Conservation (phyloP, 2,329 filamentous ascomycete genomes). For the Raffaelea deltoideospora region DNA sequence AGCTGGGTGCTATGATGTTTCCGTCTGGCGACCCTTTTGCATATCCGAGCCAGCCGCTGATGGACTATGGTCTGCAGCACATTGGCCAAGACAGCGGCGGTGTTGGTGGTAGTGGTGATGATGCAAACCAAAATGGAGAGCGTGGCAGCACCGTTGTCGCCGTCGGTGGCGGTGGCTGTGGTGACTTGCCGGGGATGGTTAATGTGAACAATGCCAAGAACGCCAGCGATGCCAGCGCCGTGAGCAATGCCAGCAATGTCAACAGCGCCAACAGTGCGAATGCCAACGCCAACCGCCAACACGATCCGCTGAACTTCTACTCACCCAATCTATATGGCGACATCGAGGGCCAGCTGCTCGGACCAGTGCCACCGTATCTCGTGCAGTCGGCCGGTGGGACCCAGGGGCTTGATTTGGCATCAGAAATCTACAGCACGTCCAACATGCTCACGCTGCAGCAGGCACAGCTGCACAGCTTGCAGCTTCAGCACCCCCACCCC, state of each 20-base stretch:
- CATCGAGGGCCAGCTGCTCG: constrained; percentile 59
- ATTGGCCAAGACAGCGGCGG: background rate
- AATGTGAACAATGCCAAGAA: too few relatives aligned
- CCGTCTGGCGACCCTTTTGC: constrained; percentile 63
- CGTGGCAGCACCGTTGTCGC: background rate
- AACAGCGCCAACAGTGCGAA: too few relatives aligned
- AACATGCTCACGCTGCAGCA: constrained; percentile 7
- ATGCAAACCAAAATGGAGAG: background rate
- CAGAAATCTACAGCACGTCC: constrained; percentile 8
- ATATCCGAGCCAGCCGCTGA: constrained; percentile 60
- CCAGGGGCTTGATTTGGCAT: constrained; percentile 4
- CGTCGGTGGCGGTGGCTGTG: constrained; percentile 10
- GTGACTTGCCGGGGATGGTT: too few relatives aligned
- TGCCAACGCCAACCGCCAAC: constrained; percentile 13
- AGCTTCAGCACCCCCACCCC: constrained; percentile 3
- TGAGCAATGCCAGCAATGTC: too few relatives aligned
- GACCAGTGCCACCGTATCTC: constrained; percentile 30
- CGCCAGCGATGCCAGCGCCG: constrained; percentile 9
- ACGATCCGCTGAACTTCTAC: constrained; percentile 29
- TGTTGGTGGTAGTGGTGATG: constrained; percentile 7
- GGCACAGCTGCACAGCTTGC: constrained; percentile 2
- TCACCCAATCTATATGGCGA: constrained; percentile 42
- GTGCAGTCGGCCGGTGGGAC: constrained; percentile 6
- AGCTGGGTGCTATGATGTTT: constrained; percentile 68
- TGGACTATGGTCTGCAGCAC: constrained; percentile 26